Evolutionary conservation across 441 rosid species (phyloP), one percentile per base, ranked within the genome.

Genomic region (Populus hybrid): DNA sequence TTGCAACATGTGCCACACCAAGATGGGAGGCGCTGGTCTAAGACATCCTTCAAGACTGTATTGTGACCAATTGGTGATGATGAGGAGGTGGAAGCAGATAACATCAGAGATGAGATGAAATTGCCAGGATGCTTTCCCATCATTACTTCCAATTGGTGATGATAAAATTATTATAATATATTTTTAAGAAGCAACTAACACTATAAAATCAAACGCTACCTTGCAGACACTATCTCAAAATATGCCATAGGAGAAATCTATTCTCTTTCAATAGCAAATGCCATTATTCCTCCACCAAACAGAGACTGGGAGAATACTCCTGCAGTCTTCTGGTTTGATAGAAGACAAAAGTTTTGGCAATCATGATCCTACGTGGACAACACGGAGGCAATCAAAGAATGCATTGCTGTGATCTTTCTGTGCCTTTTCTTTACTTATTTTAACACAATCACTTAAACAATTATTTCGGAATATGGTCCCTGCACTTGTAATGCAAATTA

Each of bases 401-500:
- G 72, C 75, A 77, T 77, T 65, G 63, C 74, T 32, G 77, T 77
- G 77, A 72, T 65, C 28, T 73, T 73, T 74, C 6, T 73, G 82
- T 76, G 77, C 77, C 77, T 77, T 24, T 57, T 21, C 69, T 46
- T 76, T 70, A 38, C n/a, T 59, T 35, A 68, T 8, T 46, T 2
- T 16, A 72, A 35, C 6, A 20, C 70, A 9, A 14, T 50, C 32
- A 34, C 38, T 28, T 70, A 63, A 79, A 63, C 38, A 38, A 69
- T 10, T 61, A 34, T 59, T 79, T 75, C 40, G 69, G 79, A 79
- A 79, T 77, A 76, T 74, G 85, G 78, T 72, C 84, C 83, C 79
- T 65, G 57, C 78, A 38, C 77, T 75, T n/a, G 73, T 18, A 67
- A 65, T 82, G 80, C 73, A 67, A 87, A 82, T 80, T 71, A 70